Conservation (phyloP, 2,329 filamentous ascomycete genomes). For the Colletotrichum incanum region DNA sequence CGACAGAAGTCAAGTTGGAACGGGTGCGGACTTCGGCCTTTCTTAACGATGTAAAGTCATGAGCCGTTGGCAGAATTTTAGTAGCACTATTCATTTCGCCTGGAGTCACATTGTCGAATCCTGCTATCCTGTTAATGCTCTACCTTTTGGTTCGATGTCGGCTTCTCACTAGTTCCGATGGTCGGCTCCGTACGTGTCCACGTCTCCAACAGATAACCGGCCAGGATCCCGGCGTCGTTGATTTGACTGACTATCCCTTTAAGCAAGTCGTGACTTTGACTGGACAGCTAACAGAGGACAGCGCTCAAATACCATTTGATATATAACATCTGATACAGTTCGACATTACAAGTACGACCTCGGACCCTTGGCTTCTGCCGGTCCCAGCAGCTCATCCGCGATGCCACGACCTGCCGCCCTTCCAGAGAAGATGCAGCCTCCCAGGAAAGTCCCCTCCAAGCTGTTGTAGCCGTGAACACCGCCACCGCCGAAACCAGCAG, state of each 20-base stretch:
- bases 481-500: constrained; percentile 73
- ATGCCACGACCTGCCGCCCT: constrained; percentile 70
- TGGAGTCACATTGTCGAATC: neutral
- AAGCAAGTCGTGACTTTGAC: neutral
- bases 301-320: neutral
- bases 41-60: neutral
- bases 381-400: constrained; percentile 60
- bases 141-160: neutral
- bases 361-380: constrained; percentile 29
- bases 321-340: neutral
- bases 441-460: constrained; percentile 74
- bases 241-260: neutral
- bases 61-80: neutral
- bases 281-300: no score
- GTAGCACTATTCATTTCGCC: neutral
- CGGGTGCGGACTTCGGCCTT: constrained; percentile 24
- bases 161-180: no score
- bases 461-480: constrained; percentile 75
- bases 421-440: constrained; percentile 76
- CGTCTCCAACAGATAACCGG: neutral
- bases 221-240: neutral
- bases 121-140: neutral
- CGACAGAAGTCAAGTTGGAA: constrained; percentile 37
- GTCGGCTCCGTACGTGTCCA: neutral
- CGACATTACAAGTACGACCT: constrained; percentile 7